phyloP scores from a whole-genome alignment of 768 basidiomycete genomes.

The Tulasnella sp. region DNA sequence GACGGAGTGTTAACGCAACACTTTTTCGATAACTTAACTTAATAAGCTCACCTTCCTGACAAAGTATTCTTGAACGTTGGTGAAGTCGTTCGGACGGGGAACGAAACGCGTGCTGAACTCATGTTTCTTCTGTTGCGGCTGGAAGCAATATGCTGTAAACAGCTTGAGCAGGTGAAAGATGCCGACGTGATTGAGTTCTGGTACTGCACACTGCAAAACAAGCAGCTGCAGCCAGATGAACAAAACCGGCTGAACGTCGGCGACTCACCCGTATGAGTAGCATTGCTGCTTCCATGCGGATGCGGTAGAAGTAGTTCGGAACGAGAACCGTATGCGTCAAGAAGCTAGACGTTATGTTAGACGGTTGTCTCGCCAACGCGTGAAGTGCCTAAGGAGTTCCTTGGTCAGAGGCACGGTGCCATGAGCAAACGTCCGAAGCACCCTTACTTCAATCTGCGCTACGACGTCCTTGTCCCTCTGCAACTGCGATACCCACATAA shows the following conservation, averaged over 20 bases:
- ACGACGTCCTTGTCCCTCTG: slow-evolving; percentile 94
- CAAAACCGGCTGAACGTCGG: slow-evolving; percentile 3
- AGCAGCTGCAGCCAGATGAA: slow-evolving; percentile 16
- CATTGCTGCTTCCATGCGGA: slow-evolving; percentile 86
- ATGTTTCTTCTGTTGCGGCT: slow-evolving; percentile 68
- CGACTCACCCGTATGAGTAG: slow-evolving; percentile 53
- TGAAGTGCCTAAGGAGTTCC: slow-evolving; percentile 63
- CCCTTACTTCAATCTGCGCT: slow-evolving; percentile 86
- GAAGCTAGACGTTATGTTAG: slow-evolving; percentile 76
- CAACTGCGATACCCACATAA: slow-evolving; percentile 96
- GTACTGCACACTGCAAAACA: slow-evolving; percentile 60
- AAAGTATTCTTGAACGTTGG: slow-evolving; percentile 84
- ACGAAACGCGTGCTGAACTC: slow-evolving; percentile 79
- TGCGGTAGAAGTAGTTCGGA: slow-evolving; percentile 89
- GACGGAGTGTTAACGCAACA: background rate
- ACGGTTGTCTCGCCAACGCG: slow-evolving; percentile 70
- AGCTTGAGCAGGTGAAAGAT: slow-evolving; percentile 94
- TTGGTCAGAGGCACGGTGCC: background rate
- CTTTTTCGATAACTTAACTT: too few species aligned
- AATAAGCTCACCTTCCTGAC: slow-evolving; percentile 82
- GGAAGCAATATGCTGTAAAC: slow-evolving; percentile 81
- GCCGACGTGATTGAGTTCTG: slow-evolving; percentile 73
- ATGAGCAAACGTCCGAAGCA: background rate
- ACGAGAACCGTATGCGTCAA: slow-evolving; percentile 90
- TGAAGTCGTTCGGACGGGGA: slow-evolving; percentile 92